Base-by-base conservation (phyloP, 108 stramenopile genomes). In the Aurantiochytrium sp. region DNA sequence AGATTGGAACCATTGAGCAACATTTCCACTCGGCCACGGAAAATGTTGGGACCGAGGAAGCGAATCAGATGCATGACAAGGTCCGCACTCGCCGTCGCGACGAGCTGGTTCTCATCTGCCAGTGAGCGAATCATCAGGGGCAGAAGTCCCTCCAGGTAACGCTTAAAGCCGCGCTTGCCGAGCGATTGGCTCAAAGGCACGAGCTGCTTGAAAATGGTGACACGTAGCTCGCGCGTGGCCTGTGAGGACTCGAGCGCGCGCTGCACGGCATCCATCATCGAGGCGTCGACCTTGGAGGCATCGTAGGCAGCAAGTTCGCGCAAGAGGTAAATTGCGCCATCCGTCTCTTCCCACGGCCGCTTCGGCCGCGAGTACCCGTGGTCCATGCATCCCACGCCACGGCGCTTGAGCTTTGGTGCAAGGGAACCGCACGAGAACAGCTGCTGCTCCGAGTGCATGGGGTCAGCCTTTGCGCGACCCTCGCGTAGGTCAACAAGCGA, bases 291-390 rank as follows among this genome's bases (percentile, higher is more conserved):
- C 47, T 58, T 43, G 4, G 58, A 72, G 43, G 92, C 91, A 35
- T 89, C 53, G 5, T 49, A 58, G 25, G 25, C 49, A 47, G 91
- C 90, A n/a, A 92, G 88, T 58, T 92, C 92, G 28, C 91, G 87
- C n/a, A 91, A 69, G n/a, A 98, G 90, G 90, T 97, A 98, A 49
- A 98, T 89, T 60, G 96, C 97, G 6, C 98, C 98, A 91, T 98
- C 98, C 35, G 96, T 97, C 57, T 96, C 95, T 89, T 98, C 97
- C 98, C 98, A 98, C 5, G 96, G 96, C 88, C 94, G 91, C 72
- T 95, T 96, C 51, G 96, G 94, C n/a, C 98, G 96, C 59, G 93
- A 95, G 28, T 97, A 69, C 12, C 89, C 94, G 89, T 96, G 96
- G 69, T 90, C 95, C 58, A 92, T 93, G 89, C 97, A 97, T 10